These are phyloP conservation scores for Trifolium subterraneum DNA, from an alignment of 306 rosid genomes.

Conservation along the genomic window DNA sequence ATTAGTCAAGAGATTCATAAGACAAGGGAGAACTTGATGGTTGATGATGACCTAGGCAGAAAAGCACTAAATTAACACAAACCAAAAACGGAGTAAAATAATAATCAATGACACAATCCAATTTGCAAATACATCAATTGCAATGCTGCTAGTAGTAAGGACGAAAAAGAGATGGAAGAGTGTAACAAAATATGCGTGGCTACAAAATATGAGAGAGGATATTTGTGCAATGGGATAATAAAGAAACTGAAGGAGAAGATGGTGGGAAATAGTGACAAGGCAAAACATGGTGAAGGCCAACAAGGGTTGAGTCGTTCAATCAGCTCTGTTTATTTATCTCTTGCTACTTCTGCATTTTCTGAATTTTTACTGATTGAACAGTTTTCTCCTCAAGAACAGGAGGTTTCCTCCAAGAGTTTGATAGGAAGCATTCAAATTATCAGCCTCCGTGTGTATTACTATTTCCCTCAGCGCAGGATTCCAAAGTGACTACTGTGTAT, in stretches of 20 bases:
- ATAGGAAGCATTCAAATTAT: neutral
- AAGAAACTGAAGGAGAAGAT: conserved; percentile 7
- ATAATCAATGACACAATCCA: too few relatives aligned
- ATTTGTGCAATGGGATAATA: neutral
- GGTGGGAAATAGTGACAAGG: neutral
- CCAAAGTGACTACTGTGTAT: neutral
- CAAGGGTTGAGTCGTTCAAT: neutral
- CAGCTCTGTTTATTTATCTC: neutral
- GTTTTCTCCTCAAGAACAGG: neutral
- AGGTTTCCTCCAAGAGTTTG: neutral
- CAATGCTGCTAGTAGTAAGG: neutral
- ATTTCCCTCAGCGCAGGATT: neutral
- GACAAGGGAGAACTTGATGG: conserved; percentile 80
- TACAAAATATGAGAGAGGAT: neutral
- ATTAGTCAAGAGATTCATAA: conserved; percentile 67
- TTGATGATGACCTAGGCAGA: conserved; percentile 68
- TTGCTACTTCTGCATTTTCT: neutral
- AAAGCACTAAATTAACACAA: conserved; percentile 32
- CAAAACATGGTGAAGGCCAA: neutral
- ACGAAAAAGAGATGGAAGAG: neutral
- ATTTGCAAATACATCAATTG: neutral
- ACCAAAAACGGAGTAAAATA: neutral
- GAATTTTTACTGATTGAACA: neutral
- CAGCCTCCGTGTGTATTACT: neutral
- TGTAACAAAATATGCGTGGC: neutral